Evolutionary conservation across 176 grass and related monocot genomes (phyloP), one percentile per base, ranked within the genome.

Genomic region (Oryza longistaminata): DNA sequence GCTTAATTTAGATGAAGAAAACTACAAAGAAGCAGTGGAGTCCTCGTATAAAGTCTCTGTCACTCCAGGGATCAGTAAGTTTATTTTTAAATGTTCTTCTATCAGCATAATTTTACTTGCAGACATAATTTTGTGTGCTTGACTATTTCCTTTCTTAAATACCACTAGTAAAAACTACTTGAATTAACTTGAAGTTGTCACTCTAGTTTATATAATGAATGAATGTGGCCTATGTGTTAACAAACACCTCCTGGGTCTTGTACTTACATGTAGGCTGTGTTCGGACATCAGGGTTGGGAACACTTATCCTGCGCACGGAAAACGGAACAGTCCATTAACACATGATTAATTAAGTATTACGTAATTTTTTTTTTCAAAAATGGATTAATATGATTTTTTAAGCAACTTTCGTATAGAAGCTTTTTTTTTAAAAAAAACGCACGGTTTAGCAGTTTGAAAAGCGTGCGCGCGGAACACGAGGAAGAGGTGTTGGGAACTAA

Each of bases 1-100:
- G 96, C 87, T 93, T 75, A 95, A 95, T 87, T 39, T 93, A 78
- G 91, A 98, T 87, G 96, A 98, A 85, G 96, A 98, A 58, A 98
- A 98, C 79, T 98, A 98, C 70, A 92, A 90, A 90, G 96, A 98
- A 92, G 96, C 96, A 80, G 86, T 95, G 42, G 93, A 98, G 69
- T 92, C 96, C 71, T 92, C 96, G 42, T 98, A 88, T 82, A 98
- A 98, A 87, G 96, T 95, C 25, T 95, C 91, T 55, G 76, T 87
- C 25, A 58, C 85, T 85, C 91, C 64, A 86, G 96, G 96, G 90
- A 90, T 95, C 58, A 90, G 96, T 98, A 93, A 92, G 96, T 90
- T 83, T n/a, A 58, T 75, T 78, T 15, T 61, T 74, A 46, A 4
- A 33, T 64, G 27, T 61, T 16, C 35, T 87, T 69, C 60, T 40